Evolutionary conservation across 371 early-diverging fungal species (phyloP).

Genomic region (Mortierella sp.): DNA sequence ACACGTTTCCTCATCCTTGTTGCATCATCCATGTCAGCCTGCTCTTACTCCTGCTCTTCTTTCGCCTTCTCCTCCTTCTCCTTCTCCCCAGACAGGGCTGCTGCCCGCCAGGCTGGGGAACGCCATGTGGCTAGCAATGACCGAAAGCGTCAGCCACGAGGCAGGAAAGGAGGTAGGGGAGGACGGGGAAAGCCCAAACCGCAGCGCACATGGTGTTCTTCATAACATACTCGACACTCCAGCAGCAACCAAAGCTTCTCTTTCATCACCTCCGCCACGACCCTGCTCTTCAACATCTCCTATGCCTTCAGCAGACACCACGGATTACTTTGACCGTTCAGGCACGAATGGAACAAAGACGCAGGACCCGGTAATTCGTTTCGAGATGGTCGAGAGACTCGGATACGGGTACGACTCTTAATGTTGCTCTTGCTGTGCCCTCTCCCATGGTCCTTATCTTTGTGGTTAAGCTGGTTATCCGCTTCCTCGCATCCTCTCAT

Average conservation of each 20-base stretch:
- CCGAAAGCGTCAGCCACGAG: not conserved
- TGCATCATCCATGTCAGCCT: no score
- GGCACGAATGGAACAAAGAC: not conserved
- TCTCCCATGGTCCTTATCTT: no score
- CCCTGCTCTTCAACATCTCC: not conserved
- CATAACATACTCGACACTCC: not conserved
- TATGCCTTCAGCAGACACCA: not conserved
- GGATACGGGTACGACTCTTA: constrained; percentile 32
- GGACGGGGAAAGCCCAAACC: no score
- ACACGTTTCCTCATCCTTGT: no score
- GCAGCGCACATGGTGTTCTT: not conserved
- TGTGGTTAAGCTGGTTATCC: no score
- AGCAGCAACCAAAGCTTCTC: not conserved
- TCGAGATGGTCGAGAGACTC: constrained; percentile 37
- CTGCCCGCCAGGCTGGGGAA: not conserved
- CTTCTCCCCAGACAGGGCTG: no score
- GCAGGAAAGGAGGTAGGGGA: not conserved
- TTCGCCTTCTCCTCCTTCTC: no score
- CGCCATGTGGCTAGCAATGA: not conserved
- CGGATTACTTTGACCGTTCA: no score
- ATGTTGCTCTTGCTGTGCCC: not conserved
- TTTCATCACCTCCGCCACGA: not conserved
- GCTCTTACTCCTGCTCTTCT: no score
- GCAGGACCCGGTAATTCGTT: constrained; percentile 20
- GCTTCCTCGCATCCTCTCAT: no score